Evolutionary conservation across 148 eudicot species (phyloP), one percentile per base, ranked within the genome.

Genomic region (Rhododendron williamsianum): DNA sequence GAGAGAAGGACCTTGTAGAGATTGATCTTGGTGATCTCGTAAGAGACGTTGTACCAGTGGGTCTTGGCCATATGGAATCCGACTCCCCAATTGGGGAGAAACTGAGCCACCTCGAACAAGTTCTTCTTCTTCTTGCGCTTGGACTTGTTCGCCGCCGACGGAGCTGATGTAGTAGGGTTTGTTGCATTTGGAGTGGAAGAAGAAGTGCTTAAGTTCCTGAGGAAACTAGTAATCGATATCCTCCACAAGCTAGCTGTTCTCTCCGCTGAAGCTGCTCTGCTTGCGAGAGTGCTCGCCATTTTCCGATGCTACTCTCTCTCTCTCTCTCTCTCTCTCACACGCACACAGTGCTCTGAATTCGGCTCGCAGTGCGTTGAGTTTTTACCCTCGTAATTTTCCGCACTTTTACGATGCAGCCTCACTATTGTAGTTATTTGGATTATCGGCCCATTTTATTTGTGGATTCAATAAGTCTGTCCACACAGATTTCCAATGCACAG

Each of bases 41-140:
- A 97, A 1, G 98, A 89, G 35, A 97, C 96, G 54, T 89, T 91
- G 52, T 88, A 60, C 98, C 98, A 95, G 86, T 97, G 98, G 10
- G 91, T 71, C 85, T 95, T 97, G 1, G 98, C 98, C 98, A 97
- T 86, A 87, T 95, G 98, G 85, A 90, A 95, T 0, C 99, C 99
- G 51, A 95, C 6, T 15, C 99, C 99, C 98, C 99, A 97, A 35
- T 95, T 95, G 78, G 99, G 99, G 3, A 97, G 84, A 87, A 90
- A 94, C 85, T 93, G 93, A 25, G 92, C 96, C 19, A 95, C 94
- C 90, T 97, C 99, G 87, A 97, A 91, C 0, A 97, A 88, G 71
- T 95, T 97, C 91, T 97, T 97, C 91, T 95, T 92, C 91, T 92
- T 92, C 91, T 92, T 88, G 48, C 89, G 88, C 88, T 88, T 92